Percentiles rank a stretch among this genome's conserved stretches.
These are phyloP conservation scores for Pseudocercospora fuligena DNA, from an alignment of 2,329 filamentous ascomycete species.

Conservation along the genomic window DNA sequence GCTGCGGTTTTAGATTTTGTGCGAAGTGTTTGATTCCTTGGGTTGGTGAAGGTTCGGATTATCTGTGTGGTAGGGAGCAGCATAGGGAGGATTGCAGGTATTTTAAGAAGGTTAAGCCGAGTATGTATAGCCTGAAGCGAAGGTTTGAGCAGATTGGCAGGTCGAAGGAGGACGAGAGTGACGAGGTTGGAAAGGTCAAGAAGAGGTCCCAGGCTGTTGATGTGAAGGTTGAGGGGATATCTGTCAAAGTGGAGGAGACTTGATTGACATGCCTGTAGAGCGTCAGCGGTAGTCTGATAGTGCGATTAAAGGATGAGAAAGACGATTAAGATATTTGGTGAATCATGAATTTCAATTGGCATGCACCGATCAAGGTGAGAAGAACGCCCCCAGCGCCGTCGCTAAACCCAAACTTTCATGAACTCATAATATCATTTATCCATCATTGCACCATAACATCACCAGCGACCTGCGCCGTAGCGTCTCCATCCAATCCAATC, in stretches of 20 bases:
- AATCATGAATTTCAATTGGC: slow-evolving; percentile 9
- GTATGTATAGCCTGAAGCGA: slow-evolving; percentile 2
- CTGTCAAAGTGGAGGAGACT: neutral
- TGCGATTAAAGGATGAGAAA: neutral
- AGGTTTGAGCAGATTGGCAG: neutral
- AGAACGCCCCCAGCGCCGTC: slow-evolving; percentile 30
- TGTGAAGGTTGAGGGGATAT: neutral
- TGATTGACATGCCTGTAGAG: neutral
- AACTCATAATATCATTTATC: slow-evolving; percentile 5
- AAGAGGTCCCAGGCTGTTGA: neutral
- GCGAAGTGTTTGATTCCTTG: slow-evolving; percentile 21
- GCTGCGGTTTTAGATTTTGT: slow-evolving; percentile 27
- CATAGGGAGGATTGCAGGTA: slow-evolving; percentile 7
- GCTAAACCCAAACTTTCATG: slow-evolving; percentile 29
- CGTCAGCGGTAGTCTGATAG: neutral
- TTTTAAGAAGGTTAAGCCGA: neutral
- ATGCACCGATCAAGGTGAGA: slow-evolving; percentile 10
- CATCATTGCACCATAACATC: slow-evolving; percentile 33
- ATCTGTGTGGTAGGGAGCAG: neutral
- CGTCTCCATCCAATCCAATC: slow-evolving; percentile 47
- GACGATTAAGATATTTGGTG: neutral
- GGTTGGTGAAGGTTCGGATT: slow-evolving; percentile 22
- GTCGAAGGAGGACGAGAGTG: neutral
- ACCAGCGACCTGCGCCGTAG: slow-evolving; percentile 16
- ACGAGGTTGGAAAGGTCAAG: neutral